Base-by-base conservation (phyloP, 768 basidiomycete species). In the button mushroom (Agaricus bisporus) region DNA sequence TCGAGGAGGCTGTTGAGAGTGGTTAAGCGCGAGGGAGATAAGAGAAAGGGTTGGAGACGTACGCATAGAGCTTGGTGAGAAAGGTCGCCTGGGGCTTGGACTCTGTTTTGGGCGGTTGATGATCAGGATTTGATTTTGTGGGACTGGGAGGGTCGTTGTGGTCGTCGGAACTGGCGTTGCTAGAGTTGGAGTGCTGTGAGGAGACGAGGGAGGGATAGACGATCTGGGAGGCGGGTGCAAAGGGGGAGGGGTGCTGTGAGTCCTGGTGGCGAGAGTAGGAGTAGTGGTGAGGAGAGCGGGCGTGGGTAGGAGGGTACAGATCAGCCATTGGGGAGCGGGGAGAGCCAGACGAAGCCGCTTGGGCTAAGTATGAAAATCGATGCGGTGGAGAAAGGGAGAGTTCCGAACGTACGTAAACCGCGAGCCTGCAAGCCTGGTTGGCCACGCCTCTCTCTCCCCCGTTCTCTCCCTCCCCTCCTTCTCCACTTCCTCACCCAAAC, bases 31-130 rank as follows among this genome's bases (percentile, higher is more conserved):
- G 46, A 46, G 37, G 35, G 38, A n/a, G 28, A 35, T 48, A 26
- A 49, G 53, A 35, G 54, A 18, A 26, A 41, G 32, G 32, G 32
- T 32, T 7, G 32, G 32, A 8, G 29, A 85, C 88, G 63, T 64
- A 92, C 92, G 88, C 87, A 81, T 95, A 97, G 47, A 97, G 81
- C 78, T 95, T 95, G 69, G 93, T 97, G 65, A 97, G 78, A 68
- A 97, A 97, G n/a, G 93, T 95, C 0, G 91, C 88, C 74, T 93
- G 89, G 0, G 88, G 89, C 70, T 93, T 92, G 51, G 80, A 73
- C 59, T 89, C 87, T 39, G 80, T 64, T 74, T 89, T 91, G 67
- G 74, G 72, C n/a, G 76, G 71, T 39, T 71, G 68, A 45, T 66
- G 67, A 28, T 78, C 74, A 12, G 60, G 26, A 17, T 41, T 45